A percentile compares a stretch with the other conserved stretches of the same genome.
These are phyloP conservation scores for Penicillium sp. DNA, from an alignment of 2,329 filamentous ascomycete genomes.

Conservation along the genomic window DNA sequence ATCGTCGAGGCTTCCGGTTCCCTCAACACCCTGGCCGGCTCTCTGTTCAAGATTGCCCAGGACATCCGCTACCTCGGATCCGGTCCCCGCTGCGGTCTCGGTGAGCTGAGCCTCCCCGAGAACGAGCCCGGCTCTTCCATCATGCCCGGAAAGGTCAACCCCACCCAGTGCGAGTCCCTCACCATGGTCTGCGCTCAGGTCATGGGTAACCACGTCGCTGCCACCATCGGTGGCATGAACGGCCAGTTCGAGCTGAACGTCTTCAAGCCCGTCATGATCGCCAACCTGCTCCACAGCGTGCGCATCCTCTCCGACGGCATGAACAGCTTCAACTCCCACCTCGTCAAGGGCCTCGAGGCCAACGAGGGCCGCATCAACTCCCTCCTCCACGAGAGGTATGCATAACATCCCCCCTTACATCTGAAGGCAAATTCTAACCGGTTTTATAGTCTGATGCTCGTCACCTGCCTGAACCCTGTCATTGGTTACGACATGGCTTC, in stretches of 20 bases:
- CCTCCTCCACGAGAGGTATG: slow-evolving; percentile 92
- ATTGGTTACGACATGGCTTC: slow-evolving; percentile 97
- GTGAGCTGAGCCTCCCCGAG: slow-evolving; percentile 89
- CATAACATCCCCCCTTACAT: slow-evolving; percentile 14
- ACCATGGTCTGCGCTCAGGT: slow-evolving; percentile 98
- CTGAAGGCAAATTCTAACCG: slow-evolving; percentile 21
- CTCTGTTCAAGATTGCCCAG: slow-evolving; percentile 97
- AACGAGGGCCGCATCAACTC: slow-evolving; percentile 90
- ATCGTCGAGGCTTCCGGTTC: slow-evolving; percentile 91
- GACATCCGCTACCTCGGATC: slow-evolving; percentile 97
- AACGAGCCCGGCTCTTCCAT: slow-evolving; percentile 98
- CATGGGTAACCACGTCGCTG: slow-evolving; percentile 93
- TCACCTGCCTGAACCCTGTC: slow-evolving; percentile 95
- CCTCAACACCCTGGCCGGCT: slow-evolving; percentile 87
- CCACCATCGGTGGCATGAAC: slow-evolving; percentile 93
- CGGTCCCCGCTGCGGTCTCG: slow-evolving; percentile 91
- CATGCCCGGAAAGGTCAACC: slow-evolving; percentile 99
- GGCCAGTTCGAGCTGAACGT: slow-evolving; percentile 99
- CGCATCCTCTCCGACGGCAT: slow-evolving; percentile 89
- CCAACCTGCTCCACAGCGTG: slow-evolving; percentile 90
- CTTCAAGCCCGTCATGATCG: slow-evolving; percentile 96
- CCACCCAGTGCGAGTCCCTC: slow-evolving; percentile 94
- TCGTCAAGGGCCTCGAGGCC: slow-evolving; percentile 82
- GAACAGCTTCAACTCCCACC: slow-evolving; percentile 91
- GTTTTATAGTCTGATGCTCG: slow-evolving; percentile 79